phyloP scores from a whole-genome alignment of 148 eudicot species.

The Selenicereus undatus region DNA sequence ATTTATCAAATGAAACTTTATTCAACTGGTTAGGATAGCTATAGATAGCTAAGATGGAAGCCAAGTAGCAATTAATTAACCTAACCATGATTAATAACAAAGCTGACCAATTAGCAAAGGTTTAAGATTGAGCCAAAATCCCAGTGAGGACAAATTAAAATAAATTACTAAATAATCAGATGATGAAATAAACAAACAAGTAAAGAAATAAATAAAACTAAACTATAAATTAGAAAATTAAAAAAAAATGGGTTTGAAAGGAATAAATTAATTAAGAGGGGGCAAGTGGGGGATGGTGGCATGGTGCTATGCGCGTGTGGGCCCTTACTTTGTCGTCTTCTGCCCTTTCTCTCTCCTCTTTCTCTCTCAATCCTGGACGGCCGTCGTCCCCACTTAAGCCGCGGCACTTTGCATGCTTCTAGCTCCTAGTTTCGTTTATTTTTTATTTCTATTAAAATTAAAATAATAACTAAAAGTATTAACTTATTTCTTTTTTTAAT shows the following conservation, averaged over 20 bases:
- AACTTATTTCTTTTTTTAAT: not conserved
- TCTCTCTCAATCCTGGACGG: not conserved
- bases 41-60: not conserved
- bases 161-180: no score
- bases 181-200: not conserved
- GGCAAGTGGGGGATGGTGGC: constrained; percentile 6
- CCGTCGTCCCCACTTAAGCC: not conserved
- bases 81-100: not conserved
- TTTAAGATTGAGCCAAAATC: not conserved
- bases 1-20: no score
- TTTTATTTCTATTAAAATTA: no score
- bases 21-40: not conserved
- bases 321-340: constrained; percentile 3
- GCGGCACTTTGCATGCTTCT: not conserved
- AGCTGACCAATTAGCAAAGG: not conserved
- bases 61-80: not conserved
- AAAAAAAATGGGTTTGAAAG: not conserved
- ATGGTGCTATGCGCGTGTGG: not conserved
- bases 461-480: no score
- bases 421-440: no score
- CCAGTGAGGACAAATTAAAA: not conserved
- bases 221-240: no score
- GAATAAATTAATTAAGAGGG: not conserved
- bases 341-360: not conserved
- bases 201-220: no score